Conservation (phyloP, 148 eudicot species). For the Vaccinium myrtillus region DNA sequence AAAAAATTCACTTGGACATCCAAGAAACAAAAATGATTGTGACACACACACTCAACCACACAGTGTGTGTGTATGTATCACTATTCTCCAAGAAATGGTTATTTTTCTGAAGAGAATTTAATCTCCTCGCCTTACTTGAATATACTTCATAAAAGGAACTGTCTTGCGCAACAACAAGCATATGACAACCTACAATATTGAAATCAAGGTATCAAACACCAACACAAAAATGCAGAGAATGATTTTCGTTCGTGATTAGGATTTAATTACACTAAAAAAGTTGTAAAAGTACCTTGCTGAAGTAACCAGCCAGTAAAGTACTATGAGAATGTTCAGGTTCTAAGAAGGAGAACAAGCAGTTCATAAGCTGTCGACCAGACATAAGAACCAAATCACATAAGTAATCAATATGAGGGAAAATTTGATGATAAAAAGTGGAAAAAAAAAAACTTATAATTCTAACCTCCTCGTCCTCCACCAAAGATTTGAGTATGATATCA, state of each 20-base stretch:
- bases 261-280: constrained; percentile 7
- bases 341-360: constrained; percentile 77
- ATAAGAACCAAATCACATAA: constrained; percentile 10
- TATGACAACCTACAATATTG: constrained; percentile 64
- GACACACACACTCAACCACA: too few relatives aligned
- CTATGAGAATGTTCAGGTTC: constrained; percentile 73
- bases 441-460: constrained; percentile 12
- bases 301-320: constrained; percentile 84
- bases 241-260: not conserved
- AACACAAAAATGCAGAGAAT: not conserved
- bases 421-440: constrained; percentile 2
- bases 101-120: not conserved
- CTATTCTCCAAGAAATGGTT: not conserved
- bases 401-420: not conserved
- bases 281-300: constrained; percentile 68
- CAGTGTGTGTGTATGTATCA: too few relatives aligned
- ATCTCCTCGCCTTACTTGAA: constrained; percentile 55
- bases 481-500: constrained; percentile 82
- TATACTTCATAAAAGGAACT: constrained; percentile 68
- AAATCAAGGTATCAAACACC: constrained; percentile 16
- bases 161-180: constrained; percentile 91
- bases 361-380: constrained; percentile 61
- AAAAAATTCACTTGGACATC: not conserved
- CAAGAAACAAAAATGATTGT: too few relatives aligned
- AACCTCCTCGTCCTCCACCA: constrained; percentile 97